Base-by-base conservation (phyloP, 2,329 filamentous ascomycete species). In the Aspergillus tubingensis region DNA sequence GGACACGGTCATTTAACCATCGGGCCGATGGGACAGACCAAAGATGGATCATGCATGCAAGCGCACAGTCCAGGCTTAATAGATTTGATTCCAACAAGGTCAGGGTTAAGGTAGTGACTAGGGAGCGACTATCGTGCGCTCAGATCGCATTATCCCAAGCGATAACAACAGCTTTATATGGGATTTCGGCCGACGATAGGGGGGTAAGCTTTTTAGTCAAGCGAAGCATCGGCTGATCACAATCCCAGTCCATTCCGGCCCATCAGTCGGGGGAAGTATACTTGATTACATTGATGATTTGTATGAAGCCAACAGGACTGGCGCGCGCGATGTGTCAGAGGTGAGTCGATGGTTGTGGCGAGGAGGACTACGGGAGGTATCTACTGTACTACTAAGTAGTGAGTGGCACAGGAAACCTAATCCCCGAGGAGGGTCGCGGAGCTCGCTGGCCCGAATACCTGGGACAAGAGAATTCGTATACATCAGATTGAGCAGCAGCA, bases 31-130 rank as follows among this genome's bases (percentile, higher is more conserved):
- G 47, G 47, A 50, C 47, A 50, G 47, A 50, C 47, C 47, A 50
- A 50, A 50, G 47, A 50, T 30, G 47, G 47, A 50, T 50, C 25
- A 50, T 50, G 47, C 47, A 50, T 50, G 47, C 47, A 50, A 50
- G 47, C 25, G 47, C 47, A 50, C 47, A 50, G 47, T 50, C 47
- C 47, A 50, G 30, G 47, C 47, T 50, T 50, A 50, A 23, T 36
- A 36, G 47, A 50, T 50, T 30, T 50, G 47, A 50, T 50, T 32
- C 47, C 25, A 50, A 30, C 47, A 50, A 50, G 47, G 47, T 50
- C 27, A n/a, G 47, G 47, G 47, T 50, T 50, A 50, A 50, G 47
- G 47, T 50, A 50, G 47, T 50, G 47, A 50, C 47, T 50, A 50
- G 47, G 47, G 32, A 36, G 25, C 47, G 47, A 50, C 47, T 50